Evolutionary conservation across 345 rosid genomes (phyloP).

Genomic region (Pelargonium nanum): DNA sequence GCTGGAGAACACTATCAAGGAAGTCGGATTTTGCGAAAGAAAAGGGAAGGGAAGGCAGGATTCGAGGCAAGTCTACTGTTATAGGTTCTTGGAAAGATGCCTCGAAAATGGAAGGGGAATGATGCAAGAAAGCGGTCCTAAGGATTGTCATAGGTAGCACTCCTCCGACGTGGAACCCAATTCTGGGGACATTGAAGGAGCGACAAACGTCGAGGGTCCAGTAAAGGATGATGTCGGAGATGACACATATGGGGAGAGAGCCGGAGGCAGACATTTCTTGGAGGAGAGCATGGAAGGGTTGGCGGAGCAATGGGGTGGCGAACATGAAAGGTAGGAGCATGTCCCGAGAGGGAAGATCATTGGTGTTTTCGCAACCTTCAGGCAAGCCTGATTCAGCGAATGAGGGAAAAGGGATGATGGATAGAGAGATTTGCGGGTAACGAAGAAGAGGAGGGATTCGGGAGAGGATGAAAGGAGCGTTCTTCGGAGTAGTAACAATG

Average conservation of each 20-base stretch:
- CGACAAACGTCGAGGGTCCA: not conserved
- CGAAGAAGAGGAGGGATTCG: too few species aligned
- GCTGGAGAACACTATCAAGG: not conserved
- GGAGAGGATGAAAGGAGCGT: slow-evolving; percentile 11
- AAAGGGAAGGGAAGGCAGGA: slow-evolving; percentile 9
- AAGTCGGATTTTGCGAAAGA: slow-evolving; percentile 10
- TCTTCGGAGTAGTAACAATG: slow-evolving; percentile 26
- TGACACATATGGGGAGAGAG: not conserved
- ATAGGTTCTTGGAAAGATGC: not conserved
- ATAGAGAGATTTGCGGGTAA: not conserved
- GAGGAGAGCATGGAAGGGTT: not conserved
- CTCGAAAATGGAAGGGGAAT: not conserved
- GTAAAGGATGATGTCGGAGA: not conserved
- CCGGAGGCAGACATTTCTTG: not conserved
- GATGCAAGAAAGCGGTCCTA: slow-evolving; percentile 2
- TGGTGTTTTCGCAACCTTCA: not conserved
- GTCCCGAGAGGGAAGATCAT: not conserved
- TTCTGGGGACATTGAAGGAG: not conserved
- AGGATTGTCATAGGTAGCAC: slow-evolving; percentile 15
- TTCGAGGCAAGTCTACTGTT: not conserved
- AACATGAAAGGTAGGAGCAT: not conserved
- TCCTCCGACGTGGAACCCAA: slow-evolving; percentile 10
- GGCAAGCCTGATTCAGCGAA: not conserved
- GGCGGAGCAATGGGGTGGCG: not conserved
- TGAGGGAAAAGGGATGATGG: not conserved